Conservation (phyloP, 2,329 filamentous ascomycete species). For the Cercospora sp. region DNA sequence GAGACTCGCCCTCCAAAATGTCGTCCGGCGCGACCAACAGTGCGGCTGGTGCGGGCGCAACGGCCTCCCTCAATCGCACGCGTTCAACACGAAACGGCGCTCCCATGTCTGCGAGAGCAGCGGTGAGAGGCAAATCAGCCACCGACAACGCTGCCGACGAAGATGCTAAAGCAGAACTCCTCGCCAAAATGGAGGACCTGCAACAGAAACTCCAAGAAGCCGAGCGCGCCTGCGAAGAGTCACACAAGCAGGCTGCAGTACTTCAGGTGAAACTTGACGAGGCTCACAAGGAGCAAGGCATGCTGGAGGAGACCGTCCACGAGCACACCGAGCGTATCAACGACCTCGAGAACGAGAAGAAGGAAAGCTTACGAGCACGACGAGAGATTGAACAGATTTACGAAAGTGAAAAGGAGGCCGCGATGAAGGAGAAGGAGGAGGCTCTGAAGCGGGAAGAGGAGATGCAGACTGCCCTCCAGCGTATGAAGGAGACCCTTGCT, state of each 20-base stretch:
- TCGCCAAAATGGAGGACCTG: constrained; percentile 78
- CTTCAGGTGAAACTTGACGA: constrained; percentile 86
- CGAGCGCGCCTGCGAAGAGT: constrained; percentile 70
- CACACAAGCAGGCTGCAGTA: constrained; percentile 77
- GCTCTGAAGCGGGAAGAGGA: constrained; percentile 82
- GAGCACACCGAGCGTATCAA: constrained; percentile 84
- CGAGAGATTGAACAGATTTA: constrained; percentile 91
- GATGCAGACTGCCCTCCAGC: constrained; percentile 84
- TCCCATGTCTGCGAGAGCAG: constrained; percentile 72
- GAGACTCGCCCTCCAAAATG: constrained; percentile 28
- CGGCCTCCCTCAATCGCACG: constrained; percentile 41
- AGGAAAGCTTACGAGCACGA: constrained; percentile 77
- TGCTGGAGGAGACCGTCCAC: constrained; percentile 83
- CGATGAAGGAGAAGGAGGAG: constrained; percentile 90
- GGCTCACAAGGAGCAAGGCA: constrained; percentile 75
- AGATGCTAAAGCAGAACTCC: constrained; percentile 74
- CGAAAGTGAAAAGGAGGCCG: constrained; percentile 81
- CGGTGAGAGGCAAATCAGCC: constrained; percentile 55
- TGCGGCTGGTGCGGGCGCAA: constrained; percentile 21
- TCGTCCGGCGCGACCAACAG: constrained; percentile 17
- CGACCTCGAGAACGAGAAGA: constrained; percentile 76
- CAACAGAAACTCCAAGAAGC: constrained; percentile 79
- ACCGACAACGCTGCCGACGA: constrained; percentile 47
- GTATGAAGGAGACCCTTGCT: constrained; percentile 84
- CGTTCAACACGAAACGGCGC: constrained; percentile 64